Conservation (phyloP, 2,329 filamentous ascomycete genomes). For the Leptographium lundbergii region DNA sequence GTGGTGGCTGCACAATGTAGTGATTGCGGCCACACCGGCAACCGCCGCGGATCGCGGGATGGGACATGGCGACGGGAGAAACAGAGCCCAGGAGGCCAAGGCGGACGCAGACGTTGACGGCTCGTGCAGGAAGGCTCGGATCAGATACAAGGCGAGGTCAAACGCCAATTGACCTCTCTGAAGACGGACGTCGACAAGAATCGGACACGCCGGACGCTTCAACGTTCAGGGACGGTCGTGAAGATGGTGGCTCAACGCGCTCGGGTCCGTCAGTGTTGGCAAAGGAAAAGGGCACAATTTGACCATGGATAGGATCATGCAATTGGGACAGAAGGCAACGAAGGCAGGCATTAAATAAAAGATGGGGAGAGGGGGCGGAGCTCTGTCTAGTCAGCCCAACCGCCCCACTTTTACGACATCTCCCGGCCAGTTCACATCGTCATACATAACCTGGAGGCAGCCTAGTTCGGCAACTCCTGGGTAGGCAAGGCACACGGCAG, state of each 20-base stretch:
- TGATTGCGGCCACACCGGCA: slow-evolving; percentile 80
- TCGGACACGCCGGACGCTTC: neutral
- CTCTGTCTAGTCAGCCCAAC: neutral
- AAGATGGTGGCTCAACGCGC: neutral
- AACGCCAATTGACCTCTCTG: neutral
- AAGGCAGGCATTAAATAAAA: neutral
- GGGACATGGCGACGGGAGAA: neutral
- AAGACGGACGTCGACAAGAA: neutral
- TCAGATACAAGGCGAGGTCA: neutral
- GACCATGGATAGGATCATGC: neutral
- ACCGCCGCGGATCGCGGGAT: slow-evolving; percentile 50
- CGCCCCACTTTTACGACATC: neutral
- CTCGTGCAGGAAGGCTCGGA: neutral
- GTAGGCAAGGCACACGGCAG: neutral
- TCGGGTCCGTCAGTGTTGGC: neutral
- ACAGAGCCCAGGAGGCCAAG: neutral
- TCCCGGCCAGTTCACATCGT: neutral
- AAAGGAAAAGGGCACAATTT: neutral
- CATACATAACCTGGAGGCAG: neutral
- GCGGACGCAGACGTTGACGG: neutral
- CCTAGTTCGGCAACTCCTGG: neutral
- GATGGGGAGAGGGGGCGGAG: neutral
- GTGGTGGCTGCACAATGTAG: slow-evolving; percentile 62
- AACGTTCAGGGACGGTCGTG: neutral
- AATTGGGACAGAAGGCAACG: neutral